Base-by-base conservation (phyloP, 2,329 filamentous ascomycete genomes). In the Paraphoma sp. region DNA sequence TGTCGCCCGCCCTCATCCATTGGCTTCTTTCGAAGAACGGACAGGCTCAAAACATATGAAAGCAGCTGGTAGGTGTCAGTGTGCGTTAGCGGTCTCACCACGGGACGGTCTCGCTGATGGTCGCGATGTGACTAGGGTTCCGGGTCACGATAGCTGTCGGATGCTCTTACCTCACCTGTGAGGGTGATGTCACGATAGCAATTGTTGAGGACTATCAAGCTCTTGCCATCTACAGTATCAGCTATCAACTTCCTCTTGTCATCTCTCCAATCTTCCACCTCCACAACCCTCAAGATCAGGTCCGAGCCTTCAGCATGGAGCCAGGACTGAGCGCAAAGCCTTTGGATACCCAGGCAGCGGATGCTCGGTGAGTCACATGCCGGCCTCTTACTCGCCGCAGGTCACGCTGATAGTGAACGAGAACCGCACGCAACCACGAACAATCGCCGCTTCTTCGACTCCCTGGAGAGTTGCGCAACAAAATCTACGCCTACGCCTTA, bases 401-500 rank as follows among this genome's bases (percentile, higher is more conserved):
- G 33, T 36, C 33, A 36, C 33, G 9, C 14, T 10, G 33, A 10
- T 36, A 36, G 14, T 36, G 10, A 10, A 10, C 9, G 14, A 49
- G 47, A 31, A 17, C 18, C 8, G 36, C 14, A 28, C 47, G 38
- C 38, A 53, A 53, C 23, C 17, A 28, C 29, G 33, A 36, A 12
- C 16, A 48, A 4, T 50, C 45, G 3, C 59, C 54, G n/a, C 53
- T 65, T 10, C 62, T 68, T 2, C 31, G 49, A 6, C 51, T 65
- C 1, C 60, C 63, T 4, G 51, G 55, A 0, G 63, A 68, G 46
- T 31, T 69, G 0, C 57, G 62, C 10, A 60, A 66, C 45, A 40
- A 29, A 10, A 54, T 69, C 30, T 66, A 60, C 49, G 43, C 52
- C 14, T 63, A 60, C 51, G 63, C 53, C 42, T 56, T 65, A 43